These are phyloP conservation scores for Xylariomycetidae sp. DNA, from an alignment of 2,329 filamentous ascomycete genomes.

Conservation along the genomic window DNA sequence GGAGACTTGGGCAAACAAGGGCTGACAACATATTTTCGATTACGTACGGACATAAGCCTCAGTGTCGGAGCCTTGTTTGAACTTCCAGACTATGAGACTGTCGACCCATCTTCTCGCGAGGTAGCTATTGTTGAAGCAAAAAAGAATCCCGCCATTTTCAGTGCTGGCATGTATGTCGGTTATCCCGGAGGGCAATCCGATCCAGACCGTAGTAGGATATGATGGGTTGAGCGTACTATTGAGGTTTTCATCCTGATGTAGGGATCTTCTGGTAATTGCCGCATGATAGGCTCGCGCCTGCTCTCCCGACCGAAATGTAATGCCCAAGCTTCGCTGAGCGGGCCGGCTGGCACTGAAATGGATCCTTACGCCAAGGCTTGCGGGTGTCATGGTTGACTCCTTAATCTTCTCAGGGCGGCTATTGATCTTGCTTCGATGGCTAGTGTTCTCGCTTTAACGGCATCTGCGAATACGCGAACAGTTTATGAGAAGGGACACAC, in stretches of 20 bases:
- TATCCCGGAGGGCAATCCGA: background rate
- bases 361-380: background rate
- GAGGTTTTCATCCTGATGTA: background rate
- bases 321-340: background rate
- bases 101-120: background rate
- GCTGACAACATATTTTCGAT: no score
- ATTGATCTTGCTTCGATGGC: no score
- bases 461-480: no score
- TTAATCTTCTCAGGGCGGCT: no score
- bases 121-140: background rate
- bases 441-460: no score
- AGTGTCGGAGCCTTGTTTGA: background rate
- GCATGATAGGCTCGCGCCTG: background rate
- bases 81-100: background rate
- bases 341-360: background rate
- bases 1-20: no score
- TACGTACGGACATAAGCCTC: no score
- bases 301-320: background rate
- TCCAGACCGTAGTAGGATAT: background rate
- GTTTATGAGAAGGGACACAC: no score
- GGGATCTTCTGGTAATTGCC: background rate
- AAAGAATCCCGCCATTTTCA: background rate
- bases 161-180: background rate
- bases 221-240: background rate
- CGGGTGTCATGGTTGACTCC: no score